Conservation (phyloP, 2,329 filamentous ascomycete genomes). For the Penicillium sp. region DNA sequence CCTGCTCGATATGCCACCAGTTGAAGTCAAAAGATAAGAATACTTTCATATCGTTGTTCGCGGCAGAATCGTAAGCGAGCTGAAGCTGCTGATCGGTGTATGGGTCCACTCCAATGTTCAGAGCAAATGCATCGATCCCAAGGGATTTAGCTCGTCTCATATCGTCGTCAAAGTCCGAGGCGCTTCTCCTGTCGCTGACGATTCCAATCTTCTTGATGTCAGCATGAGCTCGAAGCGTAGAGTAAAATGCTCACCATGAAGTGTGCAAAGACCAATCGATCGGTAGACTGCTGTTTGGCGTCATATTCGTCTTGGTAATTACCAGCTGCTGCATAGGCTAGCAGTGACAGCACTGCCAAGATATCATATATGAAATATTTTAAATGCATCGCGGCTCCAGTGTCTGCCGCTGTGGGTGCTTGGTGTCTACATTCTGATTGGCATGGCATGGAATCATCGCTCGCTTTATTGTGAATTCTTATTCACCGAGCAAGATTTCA, state of each 20-base stretch:
- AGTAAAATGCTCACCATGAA: slow-evolving; percentile 38
- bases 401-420: not conserved
- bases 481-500: not conserved
- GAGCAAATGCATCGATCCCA: slow-evolving; percentile 52
- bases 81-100: slow-evolving; percentile 49
- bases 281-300: slow-evolving; percentile 1
- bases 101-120: slow-evolving; percentile 52
- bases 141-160: slow-evolving; percentile 48
- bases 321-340: slow-evolving; percentile 1
- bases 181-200: slow-evolving; percentile 42
- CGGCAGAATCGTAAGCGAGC: slow-evolving; percentile 52
- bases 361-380: not conserved
- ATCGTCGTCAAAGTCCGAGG: slow-evolving; percentile 51
- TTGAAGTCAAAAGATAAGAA: slow-evolving; percentile 62
- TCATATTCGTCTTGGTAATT: not conserved
- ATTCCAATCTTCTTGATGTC: slow-evolving; percentile 45
- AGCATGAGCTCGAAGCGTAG: not conserved
- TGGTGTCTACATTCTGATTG: not conserved
- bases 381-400: not conserved
- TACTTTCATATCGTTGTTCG: slow-evolving; percentile 51
- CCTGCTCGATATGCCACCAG: slow-evolving; percentile 45
- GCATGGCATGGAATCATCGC: not conserved
- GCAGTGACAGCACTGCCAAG: not conserved
- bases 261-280: slow-evolving; percentile 44
- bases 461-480: not conserved